These are phyloP conservation scores for Apostasia ramifera DNA, from an alignment of 106 monocot species.

Conservation along the genomic window DNA sequence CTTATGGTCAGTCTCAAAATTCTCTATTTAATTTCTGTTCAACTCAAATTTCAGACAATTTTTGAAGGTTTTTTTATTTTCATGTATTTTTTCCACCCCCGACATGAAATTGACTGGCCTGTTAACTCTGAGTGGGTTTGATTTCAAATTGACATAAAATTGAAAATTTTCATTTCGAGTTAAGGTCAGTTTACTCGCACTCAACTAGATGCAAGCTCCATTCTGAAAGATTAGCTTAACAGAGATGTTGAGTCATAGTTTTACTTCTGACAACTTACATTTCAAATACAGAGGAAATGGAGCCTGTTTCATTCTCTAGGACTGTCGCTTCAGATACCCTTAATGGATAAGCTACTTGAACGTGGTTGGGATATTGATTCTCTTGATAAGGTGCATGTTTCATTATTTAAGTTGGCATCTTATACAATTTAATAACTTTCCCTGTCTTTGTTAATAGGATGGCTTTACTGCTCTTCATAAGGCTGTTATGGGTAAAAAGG, in stretches of 20 bases:
- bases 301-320: conserved; percentile 56
- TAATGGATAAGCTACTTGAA: conserved; percentile 80
- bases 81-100: no score
- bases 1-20: no score
- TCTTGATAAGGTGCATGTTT: conserved; percentile 50
- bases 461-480: conserved; percentile 84
- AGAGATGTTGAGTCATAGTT: neutral
- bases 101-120: no score
- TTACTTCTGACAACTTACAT: neutral
- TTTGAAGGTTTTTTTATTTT: no score
- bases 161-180: no score
- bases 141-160: no score
- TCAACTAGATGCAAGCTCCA: no score
- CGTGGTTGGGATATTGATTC: conserved; percentile 61
- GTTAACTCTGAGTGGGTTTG: no score
- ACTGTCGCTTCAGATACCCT: conserved; percentile 67
- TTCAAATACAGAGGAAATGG: conserved; percentile 67
- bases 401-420: neutral
- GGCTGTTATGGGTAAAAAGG: conserved; percentile 90
- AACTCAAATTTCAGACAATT: no score
- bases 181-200: no score
- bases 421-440: neutral
- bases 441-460: conserved; percentile 56
- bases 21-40: no score
- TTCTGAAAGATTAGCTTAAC: neutral